Evolutionary conservation across 306 rosid genomes (phyloP).

Genomic region (Ziziphus jujuba): DNA sequence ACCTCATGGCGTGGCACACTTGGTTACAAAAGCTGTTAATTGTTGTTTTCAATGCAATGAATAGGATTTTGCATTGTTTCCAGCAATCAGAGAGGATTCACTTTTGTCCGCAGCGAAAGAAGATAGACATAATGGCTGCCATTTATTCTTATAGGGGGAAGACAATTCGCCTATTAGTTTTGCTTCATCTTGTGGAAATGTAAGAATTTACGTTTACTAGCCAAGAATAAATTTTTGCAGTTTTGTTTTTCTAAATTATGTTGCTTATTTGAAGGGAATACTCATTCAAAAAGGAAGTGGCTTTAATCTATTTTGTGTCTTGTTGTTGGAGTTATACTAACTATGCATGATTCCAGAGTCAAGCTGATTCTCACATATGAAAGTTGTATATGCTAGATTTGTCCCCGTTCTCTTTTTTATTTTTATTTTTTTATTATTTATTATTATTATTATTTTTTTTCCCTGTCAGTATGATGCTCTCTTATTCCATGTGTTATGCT

Average conservation of each 20-base stretch:
- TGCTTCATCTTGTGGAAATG: constrained; percentile 64
- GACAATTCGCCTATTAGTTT: constrained; percentile 45
- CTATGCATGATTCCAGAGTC: no score
- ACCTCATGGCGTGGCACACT: neutral
- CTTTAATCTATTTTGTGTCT: no score
- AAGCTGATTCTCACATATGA: no score
- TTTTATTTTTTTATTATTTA: no score
- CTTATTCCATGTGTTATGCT: no score
- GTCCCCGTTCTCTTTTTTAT: no score
- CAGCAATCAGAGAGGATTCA: constrained; percentile 32
- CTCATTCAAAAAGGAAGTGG: no score
- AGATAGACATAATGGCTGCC: constrained; percentile 47
- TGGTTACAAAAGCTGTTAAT: constrained; percentile 27
- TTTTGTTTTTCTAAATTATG: neutral
- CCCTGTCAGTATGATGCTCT: no score
- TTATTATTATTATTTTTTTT: no score
- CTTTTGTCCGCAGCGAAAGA: constrained; percentile 48
- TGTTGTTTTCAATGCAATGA: constrained; percentile 22
- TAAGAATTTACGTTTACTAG: constrained; percentile 33
- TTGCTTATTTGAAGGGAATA: neutral
- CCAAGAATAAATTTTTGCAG: neutral
- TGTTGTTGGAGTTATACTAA: no score
- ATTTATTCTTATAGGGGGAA: constrained; percentile 68
- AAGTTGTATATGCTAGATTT: no score
- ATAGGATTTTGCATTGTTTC: constrained; percentile 43